Evolutionary conservation across 208 protist genomes (phyloP).

Genomic region (Acanthamoeba lenticulata): DNA sequence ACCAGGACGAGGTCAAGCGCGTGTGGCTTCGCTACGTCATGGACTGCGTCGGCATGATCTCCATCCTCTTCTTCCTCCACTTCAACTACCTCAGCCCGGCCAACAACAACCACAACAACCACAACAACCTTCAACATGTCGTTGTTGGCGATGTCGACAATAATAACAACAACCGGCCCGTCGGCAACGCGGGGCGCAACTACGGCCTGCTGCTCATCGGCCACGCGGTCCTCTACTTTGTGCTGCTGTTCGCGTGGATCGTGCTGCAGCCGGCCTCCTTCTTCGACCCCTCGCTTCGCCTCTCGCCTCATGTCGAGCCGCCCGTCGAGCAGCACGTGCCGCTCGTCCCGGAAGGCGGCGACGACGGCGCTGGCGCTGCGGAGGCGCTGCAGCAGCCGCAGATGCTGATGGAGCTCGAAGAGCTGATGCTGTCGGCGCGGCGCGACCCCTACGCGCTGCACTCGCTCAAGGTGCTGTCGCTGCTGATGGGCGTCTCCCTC

Average conservation of each 20-base stretch:
- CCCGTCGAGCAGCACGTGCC: too few relatives aligned
- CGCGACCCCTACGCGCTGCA: neutral
- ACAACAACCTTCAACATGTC: too few relatives aligned
- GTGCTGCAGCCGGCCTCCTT: neutral
- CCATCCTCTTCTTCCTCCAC: constrained; percentile 23
- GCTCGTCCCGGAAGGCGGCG: too few relatives aligned
- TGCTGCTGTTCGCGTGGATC: constrained; percentile 12
- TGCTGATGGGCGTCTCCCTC: neutral
- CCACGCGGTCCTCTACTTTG: constrained; percentile 21
- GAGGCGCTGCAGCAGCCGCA: neutral
- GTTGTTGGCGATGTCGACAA: too few relatives aligned
- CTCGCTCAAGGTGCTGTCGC: neutral
- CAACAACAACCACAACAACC: too few relatives aligned
- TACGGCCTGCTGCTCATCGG: constrained; percentile 13
- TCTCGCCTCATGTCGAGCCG: too few relatives aligned
- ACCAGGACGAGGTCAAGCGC: neutral
- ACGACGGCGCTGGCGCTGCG: neutral
- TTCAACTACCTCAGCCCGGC: neutral
- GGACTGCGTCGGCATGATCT: constrained; percentile 31
- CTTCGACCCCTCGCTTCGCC: neutral
- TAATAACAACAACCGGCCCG: too few relatives aligned
- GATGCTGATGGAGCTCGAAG: neutral
- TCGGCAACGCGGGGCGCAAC: neutral
- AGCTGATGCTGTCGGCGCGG: neutral
- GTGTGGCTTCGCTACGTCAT: constrained; percentile 22